Base-by-base conservation (phyloP, 345 rosid genomes). In the Eucalyptus tenuipes region DNA sequence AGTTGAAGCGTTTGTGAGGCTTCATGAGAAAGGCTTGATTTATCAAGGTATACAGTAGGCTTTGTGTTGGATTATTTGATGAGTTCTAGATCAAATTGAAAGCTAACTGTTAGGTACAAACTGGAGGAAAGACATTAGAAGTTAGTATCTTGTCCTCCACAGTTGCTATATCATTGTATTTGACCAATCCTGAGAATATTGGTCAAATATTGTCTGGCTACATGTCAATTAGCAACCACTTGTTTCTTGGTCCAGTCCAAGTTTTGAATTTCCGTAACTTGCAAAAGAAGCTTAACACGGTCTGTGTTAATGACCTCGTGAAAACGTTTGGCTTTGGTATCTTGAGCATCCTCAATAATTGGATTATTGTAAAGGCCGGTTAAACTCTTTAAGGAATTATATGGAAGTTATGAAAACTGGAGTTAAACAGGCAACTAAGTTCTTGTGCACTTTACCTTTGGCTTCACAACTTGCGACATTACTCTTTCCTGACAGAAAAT, bases 11-110 rank as follows among this genome's bases (percentile, higher is more conserved):
- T 97, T 97, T 93, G 92, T 96, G 90, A 94, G 92, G 92, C 99
- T 97, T 91, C 98, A 97, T 66, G 96, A 96, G 89, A 97, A 96
- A 93, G 99, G 99, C 40, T 94, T 97, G 89, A 96, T 97, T 90
- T 97, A 97, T 91, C 98, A 94, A 96, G 99, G 99, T 95, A 91
- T 61, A 53, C 12, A 20, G 17, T 7, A 53, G 15, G 31, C 37
- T 82, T 31, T 55, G 45, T 50, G 18, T 53, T 13, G 49, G 33
- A 86, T 29, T 79, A 53, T 31, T 45, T n/a, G 31, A 40, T 64
- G 3, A 49, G 87, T 5, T 49, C 42, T 85, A 13, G 57, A 37
- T 85, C 61, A 85, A 47, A 47, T 85, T 50, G 42, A 49, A 48
- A 85, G 87, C 87, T 85, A 48, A 85, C 3, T 85, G 33, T 25